phyloP scores from a whole-genome alignment of 257 asterid species.

The Marsdenia floribunda region DNA sequence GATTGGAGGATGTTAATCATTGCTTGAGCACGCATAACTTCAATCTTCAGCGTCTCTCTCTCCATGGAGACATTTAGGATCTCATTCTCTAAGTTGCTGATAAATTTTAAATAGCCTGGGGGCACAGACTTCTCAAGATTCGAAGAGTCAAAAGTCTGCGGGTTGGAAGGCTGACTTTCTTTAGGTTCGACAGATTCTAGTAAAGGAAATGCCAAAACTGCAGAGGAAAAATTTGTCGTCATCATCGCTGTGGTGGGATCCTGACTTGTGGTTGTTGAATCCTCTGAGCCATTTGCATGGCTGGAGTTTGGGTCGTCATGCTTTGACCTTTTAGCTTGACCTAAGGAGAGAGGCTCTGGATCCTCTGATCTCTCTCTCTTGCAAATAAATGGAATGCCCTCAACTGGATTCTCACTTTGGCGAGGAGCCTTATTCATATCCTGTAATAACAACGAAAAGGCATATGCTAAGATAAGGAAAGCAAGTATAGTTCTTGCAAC shows the following conservation, averaged over 20 bases:
- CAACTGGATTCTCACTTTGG: conserved; percentile 30
- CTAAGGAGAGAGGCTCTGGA: conserved; percentile 58
- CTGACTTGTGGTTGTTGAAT: conserved; percentile 86
- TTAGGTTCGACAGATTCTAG: conserved; percentile 53
- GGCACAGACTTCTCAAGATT: conserved; percentile 91
- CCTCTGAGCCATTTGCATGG: conserved; percentile 89
- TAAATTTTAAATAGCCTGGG: conserved; percentile 83
- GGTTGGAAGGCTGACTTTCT: conserved; percentile 39
- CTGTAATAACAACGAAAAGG: conserved; percentile 26
- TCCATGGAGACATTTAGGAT: conserved; percentile 81
- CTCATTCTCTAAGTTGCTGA: conserved; percentile 79
- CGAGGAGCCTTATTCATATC: conserved; percentile 53
- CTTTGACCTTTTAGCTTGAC: conserved; percentile 62
- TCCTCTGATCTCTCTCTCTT: conserved; percentile 81
- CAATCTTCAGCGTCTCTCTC: conserved; percentile 81
- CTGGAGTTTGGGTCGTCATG: conserved; percentile 73
- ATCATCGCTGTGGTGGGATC: conserved; percentile 56
- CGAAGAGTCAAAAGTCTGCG: conserved; percentile 67
- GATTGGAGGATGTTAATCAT: conserved; percentile 90
- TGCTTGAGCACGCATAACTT: conserved; percentile 92
- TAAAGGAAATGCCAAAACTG: conserved; percentile 62
- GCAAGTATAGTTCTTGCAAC: neutral
- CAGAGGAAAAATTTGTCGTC: conserved; percentile 60
- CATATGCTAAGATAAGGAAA: neutral
- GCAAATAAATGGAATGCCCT: conserved; percentile 48